A percentile compares a stretch with the other conserved stretches of the same genome.
Evolutionary conservation across 352 stramenopile genomes (phyloP).

Genomic region (Saprolegnia diclina): DNA sequence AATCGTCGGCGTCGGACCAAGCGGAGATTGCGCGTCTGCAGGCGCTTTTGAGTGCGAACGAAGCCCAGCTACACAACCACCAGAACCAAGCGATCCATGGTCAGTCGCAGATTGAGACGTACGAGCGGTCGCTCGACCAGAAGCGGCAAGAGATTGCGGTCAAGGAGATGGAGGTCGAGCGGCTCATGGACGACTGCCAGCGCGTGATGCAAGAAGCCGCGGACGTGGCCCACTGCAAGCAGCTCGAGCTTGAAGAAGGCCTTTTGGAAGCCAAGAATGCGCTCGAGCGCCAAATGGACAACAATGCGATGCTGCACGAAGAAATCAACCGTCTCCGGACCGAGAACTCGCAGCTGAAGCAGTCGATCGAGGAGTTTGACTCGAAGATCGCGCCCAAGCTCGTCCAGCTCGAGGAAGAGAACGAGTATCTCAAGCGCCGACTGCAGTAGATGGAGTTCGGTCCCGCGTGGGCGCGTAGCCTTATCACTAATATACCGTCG

Average conservation of each 20-base stretch:
- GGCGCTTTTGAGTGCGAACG: conserved; percentile 60
- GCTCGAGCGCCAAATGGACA: conserved; percentile 77
- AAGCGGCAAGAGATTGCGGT: conserved; percentile 59
- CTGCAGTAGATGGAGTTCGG: not conserved
- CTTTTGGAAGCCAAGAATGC: conserved; percentile 79
- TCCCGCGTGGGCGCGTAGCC: too few species aligned
- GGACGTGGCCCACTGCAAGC: conserved; percentile 65
- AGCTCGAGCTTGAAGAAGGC: conserved; percentile 78
- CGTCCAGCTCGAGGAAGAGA: conserved; percentile 78
- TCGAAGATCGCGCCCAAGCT: conserved; percentile 77
- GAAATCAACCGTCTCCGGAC: conserved; percentile 74
- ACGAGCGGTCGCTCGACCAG: conserved; percentile 56
- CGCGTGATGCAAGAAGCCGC: conserved; percentile 82
- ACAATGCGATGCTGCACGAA: conserved; percentile 77
- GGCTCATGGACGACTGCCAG: conserved; percentile 77
- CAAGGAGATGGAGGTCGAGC: conserved; percentile 76
- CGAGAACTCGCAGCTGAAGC: conserved; percentile 80
- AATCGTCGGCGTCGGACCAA: conserved; percentile 47
- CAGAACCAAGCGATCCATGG: conserved; percentile 63
- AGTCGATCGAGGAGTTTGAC: conserved; percentile 83
- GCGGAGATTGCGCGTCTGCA: conserved; percentile 69
- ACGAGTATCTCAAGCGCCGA: conserved; percentile 47
- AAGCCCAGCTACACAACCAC: conserved; percentile 54
- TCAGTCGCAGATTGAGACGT: conserved; percentile 57
- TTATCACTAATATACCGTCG: too few species aligned